A percentile compares a stretch with the other conserved stretches of the same genome.
Evolutionary conservation across 2,329 filamentous ascomycete genomes (phyloP).

Genomic region (Fusarium sp.): DNA sequence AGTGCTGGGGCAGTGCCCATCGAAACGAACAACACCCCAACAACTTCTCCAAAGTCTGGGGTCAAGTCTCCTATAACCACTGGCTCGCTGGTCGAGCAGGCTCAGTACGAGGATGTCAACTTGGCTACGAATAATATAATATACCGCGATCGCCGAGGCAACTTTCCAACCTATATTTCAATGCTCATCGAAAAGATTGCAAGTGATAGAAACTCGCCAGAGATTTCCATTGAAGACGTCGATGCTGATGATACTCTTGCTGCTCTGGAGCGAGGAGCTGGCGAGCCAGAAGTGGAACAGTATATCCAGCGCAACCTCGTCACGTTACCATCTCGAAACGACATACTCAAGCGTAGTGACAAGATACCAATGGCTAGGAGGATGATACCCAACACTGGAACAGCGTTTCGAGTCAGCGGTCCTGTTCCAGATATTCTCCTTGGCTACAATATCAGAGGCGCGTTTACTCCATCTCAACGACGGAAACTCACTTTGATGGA

Average conservation of each 20-base stretch:
- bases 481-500: background rate
- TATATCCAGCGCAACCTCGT: constrained; percentile 2
- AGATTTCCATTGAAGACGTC: background rate
- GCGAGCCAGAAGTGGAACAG: constrained; percentile 4
- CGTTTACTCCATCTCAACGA: background rate
- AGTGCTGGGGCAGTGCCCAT: too few relatives aligned
- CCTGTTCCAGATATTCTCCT: constrained; percentile 12
- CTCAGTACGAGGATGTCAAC: background rate
- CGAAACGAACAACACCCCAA: too few relatives aligned
- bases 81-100: constrained; percentile 9
- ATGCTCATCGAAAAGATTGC: background rate
- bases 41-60: background rate
- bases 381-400: background rate
- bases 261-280: background rate
- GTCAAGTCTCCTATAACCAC: background rate
- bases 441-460: constrained; percentile 5
- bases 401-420: background rate
- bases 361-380: background rate
- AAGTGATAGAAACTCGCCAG: background rate
- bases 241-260: background rate
- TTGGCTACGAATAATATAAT: constrained; percentile 10
- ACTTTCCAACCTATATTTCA: background rate
- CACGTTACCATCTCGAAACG: background rate
- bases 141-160: background rate
- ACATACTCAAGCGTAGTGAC: constrained; percentile 3